Conservation (phyloP, 2,329 filamentous ascomycete genomes). For the Hymenoscyphus fraxineus region DNA sequence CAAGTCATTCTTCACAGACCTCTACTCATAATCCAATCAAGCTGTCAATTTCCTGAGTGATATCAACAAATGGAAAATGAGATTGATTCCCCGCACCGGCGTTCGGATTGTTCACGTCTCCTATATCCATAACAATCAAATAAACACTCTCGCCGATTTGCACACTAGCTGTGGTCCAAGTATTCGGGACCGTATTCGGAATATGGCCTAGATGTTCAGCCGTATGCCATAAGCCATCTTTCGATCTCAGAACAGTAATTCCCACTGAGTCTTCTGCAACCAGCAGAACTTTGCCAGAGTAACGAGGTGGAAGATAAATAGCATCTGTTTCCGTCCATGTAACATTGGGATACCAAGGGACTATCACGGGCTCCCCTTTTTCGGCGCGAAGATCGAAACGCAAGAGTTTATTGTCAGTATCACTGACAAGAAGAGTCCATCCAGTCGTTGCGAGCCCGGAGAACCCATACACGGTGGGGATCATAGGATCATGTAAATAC, state of each 20-base stretch:
- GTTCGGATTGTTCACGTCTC: background rate
- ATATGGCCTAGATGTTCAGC: constrained; percentile 15
- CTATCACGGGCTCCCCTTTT: background rate
- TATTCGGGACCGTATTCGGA: background rate
- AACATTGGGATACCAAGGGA: constrained; percentile 2
- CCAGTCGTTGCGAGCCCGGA: constrained; percentile 9
- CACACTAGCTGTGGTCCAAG: background rate
- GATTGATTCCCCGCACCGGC: constrained; percentile 9
- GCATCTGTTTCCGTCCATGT: constrained; percentile 9
- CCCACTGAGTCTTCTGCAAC: constrained; percentile 11
- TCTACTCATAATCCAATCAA: background rate
- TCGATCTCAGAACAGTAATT: constrained; percentile 10
- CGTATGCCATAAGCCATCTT: constrained; percentile 12
- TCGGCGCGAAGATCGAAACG: constrained; percentile 10
- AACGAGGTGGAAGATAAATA: constrained; percentile 13
- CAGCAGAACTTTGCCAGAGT: constrained; percentile 11
- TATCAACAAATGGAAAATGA: constrained; percentile 12
- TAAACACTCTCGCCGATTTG: constrained; percentile 11
- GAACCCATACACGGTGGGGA: background rate
- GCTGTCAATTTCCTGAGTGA: constrained; percentile 14
- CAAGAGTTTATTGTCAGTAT: constrained; percentile 2
- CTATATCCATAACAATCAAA: constrained; percentile 4
- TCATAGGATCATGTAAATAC: constrained; percentile 7
- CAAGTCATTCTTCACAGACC: background rate
- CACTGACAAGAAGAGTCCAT: constrained; percentile 7